A percentile compares a stretch with the other conserved stretches of the same genome.
phyloP scores from a whole-genome alignment of 768 basidiomycete genomes.

The Pleurotus djamor region DNA sequence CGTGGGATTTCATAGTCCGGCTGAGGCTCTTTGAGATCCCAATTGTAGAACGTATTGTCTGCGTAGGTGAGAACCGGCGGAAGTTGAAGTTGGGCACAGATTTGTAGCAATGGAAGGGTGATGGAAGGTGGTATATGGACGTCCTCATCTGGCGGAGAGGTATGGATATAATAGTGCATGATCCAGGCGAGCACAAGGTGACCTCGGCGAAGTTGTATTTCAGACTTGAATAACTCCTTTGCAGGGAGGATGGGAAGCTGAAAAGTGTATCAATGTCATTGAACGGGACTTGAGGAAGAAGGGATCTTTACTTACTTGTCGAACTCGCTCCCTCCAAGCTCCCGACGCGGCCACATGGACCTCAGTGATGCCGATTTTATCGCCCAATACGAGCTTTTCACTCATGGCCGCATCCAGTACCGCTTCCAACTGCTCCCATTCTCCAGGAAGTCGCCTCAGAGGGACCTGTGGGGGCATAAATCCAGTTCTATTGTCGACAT shows the following conservation, averaged over 20 bases:
- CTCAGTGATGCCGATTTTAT: conserved; percentile 41
- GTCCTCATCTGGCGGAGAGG: conserved; percentile 44
- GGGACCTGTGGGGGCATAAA: conserved; percentile 88
- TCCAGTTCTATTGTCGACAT: conserved; percentile 87
- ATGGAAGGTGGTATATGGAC: conserved; percentile 73
- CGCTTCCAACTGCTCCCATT: conserved; percentile 76
- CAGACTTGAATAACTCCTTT: conserved; percentile 41
- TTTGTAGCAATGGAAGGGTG: conserved; percentile 72
- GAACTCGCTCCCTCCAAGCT: conserved; percentile 51
- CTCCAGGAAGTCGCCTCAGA: conserved; percentile 51
- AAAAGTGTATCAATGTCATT: too few relatives aligned
- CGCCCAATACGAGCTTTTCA: conserved; percentile 55
- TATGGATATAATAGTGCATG: conserved; percentile 80
- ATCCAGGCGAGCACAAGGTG: conserved; percentile 78
- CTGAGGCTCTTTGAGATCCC: conserved; percentile 42
- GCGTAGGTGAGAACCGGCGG: conserved; percentile 93
- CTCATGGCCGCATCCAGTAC: conserved; percentile 48
- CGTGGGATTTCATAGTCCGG: conserved; percentile 33
- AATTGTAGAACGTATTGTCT: conserved; percentile 93
- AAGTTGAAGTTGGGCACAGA: conserved; percentile 70
- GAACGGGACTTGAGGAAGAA: too few relatives aligned
- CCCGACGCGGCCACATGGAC: conserved; percentile 41
- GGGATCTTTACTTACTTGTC: conserved; percentile 33
- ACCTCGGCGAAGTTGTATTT: conserved; percentile 66
- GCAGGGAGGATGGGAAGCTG: conserved; percentile 57